Conservation (phyloP, 805 yeast species). For the Nakazawaea molendinolei region DNA sequence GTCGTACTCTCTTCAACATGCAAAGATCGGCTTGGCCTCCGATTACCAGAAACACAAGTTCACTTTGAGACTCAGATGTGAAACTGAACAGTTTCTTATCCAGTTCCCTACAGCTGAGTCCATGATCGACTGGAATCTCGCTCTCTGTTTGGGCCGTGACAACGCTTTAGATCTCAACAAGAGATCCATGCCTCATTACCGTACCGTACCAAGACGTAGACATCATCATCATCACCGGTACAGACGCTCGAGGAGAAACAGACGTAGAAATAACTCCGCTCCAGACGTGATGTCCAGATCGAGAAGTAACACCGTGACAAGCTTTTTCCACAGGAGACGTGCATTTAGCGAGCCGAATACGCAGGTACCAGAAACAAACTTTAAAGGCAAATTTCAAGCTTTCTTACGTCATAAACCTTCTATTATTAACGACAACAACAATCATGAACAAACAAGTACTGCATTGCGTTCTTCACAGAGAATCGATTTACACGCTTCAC, state of each 20-base stretch:
- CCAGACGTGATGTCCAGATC: conserved; percentile 5
- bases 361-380: too few relatives aligned
- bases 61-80: conserved; percentile 71
- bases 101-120: conserved; percentile 57
- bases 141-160: conserved; percentile 68
- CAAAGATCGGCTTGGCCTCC: conserved; percentile 75
- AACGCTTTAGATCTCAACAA: conserved; percentile 69
- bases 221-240: conserved; percentile 23
- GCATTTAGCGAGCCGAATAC: conserved; percentile 9
- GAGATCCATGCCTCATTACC: conserved; percentile 66
- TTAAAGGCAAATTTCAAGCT: too few relatives aligned
- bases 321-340: conserved; percentile 9
- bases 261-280: conserved; percentile 8
- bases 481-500: too few relatives aligned
- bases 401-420: too few relatives aligned
- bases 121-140: conserved; percentile 74
- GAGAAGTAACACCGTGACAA: conserved; percentile 2
- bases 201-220: conserved; percentile 77
- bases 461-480: too few relatives aligned
- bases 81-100: conserved; percentile 73
- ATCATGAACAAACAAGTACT: too few relatives aligned
- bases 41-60: conserved; percentile 71
- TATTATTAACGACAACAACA: too few relatives aligned
- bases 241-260: conserved; percentile 19
- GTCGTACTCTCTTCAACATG: conserved; percentile 78